A percentile compares a stretch with the other conserved stretches of the same genome.
Conservation (phyloP, 2,329 filamentous ascomycete species). For the Xylariaceae sp. region DNA sequence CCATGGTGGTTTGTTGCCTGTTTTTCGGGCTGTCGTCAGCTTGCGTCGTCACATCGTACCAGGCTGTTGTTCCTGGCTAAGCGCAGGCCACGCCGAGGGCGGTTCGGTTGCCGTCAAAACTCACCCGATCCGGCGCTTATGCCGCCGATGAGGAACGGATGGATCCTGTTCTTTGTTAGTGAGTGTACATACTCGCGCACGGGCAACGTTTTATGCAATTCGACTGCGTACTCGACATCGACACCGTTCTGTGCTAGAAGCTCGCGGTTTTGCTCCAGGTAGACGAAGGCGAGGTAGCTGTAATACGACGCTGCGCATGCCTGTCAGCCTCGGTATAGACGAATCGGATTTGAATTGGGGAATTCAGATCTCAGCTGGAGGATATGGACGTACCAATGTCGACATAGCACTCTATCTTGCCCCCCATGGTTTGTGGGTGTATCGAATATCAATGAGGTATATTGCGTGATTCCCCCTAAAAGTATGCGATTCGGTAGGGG, state of each 20-base stretch:
- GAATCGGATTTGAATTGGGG: not conserved
- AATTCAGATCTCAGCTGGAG: not conserved
- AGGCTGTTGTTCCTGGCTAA: not conserved
- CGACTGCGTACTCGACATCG: slow-evolving; percentile 57
- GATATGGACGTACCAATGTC: slow-evolving; percentile 54
- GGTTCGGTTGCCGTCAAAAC: slow-evolving; percentile 7
- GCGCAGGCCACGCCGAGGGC: not conserved
- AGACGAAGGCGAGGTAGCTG: slow-evolving; percentile 53
- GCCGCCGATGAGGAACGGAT: slow-evolving; percentile 68
- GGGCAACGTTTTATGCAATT: not conserved
- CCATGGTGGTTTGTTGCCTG: slow-evolving; percentile 73
- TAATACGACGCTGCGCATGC: slow-evolving; percentile 57
- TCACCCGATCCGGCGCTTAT: slow-evolving; percentile 58
- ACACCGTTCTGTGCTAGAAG: slow-evolving; percentile 56
- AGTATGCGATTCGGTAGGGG: not conserved
- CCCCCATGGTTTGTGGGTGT: slow-evolving; percentile 45
- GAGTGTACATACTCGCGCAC: not conserved
- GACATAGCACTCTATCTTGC: slow-evolving; percentile 62
- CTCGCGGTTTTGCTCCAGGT: slow-evolving; percentile 54
- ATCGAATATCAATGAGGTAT: not conserved
- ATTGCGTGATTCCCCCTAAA: not conserved
- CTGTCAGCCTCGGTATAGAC: not conserved
- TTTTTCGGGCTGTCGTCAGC: not conserved
- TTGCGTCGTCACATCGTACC: not conserved
- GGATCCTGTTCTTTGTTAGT: slow-evolving; percentile 45